These are phyloP conservation scores for Xanthoconium purpureum DNA, from an alignment of 768 basidiomycete genomes.

Conservation along the genomic window DNA sequence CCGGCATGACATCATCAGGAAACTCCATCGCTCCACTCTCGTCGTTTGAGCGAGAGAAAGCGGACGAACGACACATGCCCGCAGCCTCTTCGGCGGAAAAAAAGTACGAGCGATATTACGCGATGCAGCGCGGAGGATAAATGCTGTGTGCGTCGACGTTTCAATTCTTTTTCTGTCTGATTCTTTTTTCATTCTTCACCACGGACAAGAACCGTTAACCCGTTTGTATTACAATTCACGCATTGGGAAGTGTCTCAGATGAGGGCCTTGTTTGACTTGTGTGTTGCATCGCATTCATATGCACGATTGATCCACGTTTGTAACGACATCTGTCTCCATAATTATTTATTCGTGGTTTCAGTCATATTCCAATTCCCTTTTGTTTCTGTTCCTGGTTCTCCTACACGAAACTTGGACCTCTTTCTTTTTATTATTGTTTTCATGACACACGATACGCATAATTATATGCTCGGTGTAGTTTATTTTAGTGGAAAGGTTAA, in stretches of 20 bases:
- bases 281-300: constrained; percentile 4
- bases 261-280: constrained; percentile 3
- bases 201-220: constrained; percentile 1
- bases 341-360: constrained; percentile 18
- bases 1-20: constrained; percentile 35
- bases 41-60: constrained; percentile 56
- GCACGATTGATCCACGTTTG: background rate
- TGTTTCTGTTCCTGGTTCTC: background rate
- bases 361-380: background rate
- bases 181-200: background rate
- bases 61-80: constrained; percentile 50
- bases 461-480: constrained; percentile 26
- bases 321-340: background rate
- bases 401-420: background rate
- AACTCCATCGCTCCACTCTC: constrained; percentile 29
- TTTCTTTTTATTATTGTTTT: background rate
- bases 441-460: constrained; percentile 10
- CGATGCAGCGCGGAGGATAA: constrained; percentile 22
- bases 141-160: background rate
- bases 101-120: constrained; percentile 29
- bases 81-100: constrained; percentile 41
- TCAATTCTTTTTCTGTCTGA: background rate
- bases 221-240: constrained; percentile 7
- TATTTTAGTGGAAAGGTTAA: constrained; percentile 18
- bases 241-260: constrained; percentile 3